Conservation (phyloP, 1,284 basidiomycete species). For the Termitomyces sp. region DNA sequence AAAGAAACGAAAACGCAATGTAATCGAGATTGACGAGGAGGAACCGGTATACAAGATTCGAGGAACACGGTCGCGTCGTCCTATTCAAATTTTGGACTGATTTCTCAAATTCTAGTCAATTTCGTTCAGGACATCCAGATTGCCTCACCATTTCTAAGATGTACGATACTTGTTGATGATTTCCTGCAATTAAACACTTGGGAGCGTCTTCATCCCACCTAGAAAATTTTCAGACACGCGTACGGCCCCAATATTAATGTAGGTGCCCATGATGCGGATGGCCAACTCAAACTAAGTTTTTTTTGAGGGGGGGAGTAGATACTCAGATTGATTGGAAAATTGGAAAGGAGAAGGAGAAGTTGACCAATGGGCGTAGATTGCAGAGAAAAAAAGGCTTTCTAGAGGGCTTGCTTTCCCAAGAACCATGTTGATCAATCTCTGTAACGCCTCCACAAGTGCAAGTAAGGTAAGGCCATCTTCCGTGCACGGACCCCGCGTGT, state of each 20-base stretch:
- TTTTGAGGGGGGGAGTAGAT: not conserved
- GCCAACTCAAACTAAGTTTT: not conserved
- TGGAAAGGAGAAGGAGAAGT: not conserved
- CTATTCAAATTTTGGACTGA: not conserved
- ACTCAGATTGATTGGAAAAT: not conserved
- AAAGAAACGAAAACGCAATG: not conserved
- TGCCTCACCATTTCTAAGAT: not conserved
- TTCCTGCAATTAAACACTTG: too few species aligned
- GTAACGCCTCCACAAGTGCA: too few species aligned
- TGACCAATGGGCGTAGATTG: not conserved
- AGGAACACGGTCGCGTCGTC: not conserved
- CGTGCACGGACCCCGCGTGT: conserved; percentile 20
- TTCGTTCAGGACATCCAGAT: not conserved
- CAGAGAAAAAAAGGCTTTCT: not conserved
- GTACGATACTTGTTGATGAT: not conserved
- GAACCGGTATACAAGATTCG: not conserved
- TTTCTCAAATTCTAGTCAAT: not conserved
- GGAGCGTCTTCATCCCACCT: not conserved
- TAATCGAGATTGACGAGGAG: not conserved
- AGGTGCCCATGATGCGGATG: not conserved
- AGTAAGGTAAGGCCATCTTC: too few species aligned
- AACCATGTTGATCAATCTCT: not conserved
- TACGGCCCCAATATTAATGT: not conserved
- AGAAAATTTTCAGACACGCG: not conserved
- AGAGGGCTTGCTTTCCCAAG: not conserved